Base-by-base conservation (phyloP, 2,329 filamentous ascomycete species). In the Gyromitra esculenta region DNA sequence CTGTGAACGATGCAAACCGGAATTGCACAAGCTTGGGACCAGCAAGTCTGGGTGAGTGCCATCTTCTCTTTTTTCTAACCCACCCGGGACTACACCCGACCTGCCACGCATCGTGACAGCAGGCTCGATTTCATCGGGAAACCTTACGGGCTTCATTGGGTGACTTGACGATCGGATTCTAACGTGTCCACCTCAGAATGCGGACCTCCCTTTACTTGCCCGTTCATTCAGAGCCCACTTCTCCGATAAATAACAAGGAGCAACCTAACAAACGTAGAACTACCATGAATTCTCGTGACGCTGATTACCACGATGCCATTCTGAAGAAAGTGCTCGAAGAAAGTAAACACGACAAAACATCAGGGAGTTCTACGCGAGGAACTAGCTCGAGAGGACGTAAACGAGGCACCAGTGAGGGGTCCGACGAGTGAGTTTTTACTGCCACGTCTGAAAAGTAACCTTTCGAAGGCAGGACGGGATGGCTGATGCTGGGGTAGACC, bases 241-340 rank as follows among this genome's bases (percentile, higher is more conserved):
- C 77, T 25, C 70, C 76, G 9, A 64, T 71, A 60, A 74, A 74
- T 15, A 77, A 60, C 69, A 79, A 77, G 43, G 76, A 78, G 43
- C 59, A 71, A 87, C 89, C 69, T 87, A 89, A 67, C 48, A 98
- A 97, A 83, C 89, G 96, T 76, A 89, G 96, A 37, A 97, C 94
- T 21, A 99, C 96, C 5, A 97, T 98, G 93, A 97, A 98, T 82
- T 99, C 96, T 83, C 90, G 95, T 78, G 92, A 94, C 83, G 94
- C 95, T 54, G 95, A 94, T 25, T 98, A 98, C 81, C 94, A 98
- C 79, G 96, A 99, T 84, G 94, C 97, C 81, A 91, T 94, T 81
- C 84, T 99, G 50, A 89, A 94, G 70, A 89, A 92, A 80, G 96
- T 95, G 39, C 94, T 99, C 80, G 95, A 98, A 83, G 94, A 96